Conservation (phyloP, 2,329 filamentous ascomycete genomes). For the Trichoderma sp. region DNA sequence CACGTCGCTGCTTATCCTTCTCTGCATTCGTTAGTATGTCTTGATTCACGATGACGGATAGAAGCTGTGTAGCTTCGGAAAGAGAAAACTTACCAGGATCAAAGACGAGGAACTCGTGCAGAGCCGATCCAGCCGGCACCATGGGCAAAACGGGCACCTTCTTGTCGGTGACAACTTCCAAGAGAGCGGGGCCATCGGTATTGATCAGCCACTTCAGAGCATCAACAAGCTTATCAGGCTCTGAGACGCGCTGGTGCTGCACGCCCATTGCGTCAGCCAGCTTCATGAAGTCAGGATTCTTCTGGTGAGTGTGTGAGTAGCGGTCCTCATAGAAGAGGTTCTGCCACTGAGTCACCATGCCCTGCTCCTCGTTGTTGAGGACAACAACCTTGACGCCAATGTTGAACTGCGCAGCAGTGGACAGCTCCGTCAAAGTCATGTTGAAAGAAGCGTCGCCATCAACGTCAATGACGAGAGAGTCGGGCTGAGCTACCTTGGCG, state of each 20-base stretch:
- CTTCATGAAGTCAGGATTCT: constrained; percentile 95
- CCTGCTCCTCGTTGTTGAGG: constrained; percentile 95
- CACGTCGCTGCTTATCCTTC: constrained; percentile 68
- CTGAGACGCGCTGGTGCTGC: constrained; percentile 68
- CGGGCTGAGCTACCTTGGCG: constrained; percentile 77
- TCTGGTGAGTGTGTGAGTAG: constrained; percentile 88
- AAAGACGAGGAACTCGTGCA: constrained; percentile 80
- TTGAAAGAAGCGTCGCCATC: constrained; percentile 98
- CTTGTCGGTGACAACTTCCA: constrained; percentile 90
- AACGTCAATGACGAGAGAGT: constrained; percentile 89
- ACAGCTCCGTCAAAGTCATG: constrained; percentile 96
- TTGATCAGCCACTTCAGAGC: constrained; percentile 87
- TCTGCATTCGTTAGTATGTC: constrained; percentile 49
- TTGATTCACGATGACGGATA: background rate
- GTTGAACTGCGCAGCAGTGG: constrained; percentile 91
- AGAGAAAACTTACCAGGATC: constrained; percentile 36
- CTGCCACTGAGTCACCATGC: constrained; percentile 99
- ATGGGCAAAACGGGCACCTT: constrained; percentile 96
- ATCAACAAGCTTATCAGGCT: constrained; percentile 75
- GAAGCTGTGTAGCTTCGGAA: background rate
- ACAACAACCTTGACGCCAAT: constrained; percentile 95
- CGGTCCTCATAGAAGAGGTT: constrained; percentile 96
- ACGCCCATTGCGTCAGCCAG: constrained; percentile 89
- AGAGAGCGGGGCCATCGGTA: constrained; percentile 83
- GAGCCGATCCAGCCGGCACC: constrained; percentile 83